phyloP scores from a whole-genome alignment of 345 rosid species.

The Syzygium jambos region DNA sequence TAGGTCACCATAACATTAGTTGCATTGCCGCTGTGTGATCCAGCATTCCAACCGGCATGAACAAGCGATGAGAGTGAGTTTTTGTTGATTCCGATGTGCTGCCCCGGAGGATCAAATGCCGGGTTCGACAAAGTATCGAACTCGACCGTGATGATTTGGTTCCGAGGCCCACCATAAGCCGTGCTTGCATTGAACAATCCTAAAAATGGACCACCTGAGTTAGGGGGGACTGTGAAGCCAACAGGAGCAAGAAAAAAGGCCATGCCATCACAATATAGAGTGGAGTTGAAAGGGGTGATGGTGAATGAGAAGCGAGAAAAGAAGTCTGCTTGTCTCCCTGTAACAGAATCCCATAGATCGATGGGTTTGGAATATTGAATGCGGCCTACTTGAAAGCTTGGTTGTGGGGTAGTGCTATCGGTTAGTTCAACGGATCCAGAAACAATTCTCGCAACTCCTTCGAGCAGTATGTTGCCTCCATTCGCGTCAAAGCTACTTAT shows the following conservation, averaged over 20 bases:
- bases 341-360: background rate
- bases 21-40: background rate
- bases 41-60: background rate
- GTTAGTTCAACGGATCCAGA: no score
- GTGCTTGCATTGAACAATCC: background rate
- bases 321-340: background rate
- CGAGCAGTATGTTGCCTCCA: no score
- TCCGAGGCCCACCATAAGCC: background rate
- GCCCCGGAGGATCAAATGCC: background rate
- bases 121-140: rapidly evolving
- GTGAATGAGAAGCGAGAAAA: background rate
- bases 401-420: no score
- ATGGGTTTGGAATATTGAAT: background rate
- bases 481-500: no score
- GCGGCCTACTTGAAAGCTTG: background rate
- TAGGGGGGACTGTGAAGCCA: background rate
- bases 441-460: no score
- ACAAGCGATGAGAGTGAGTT: background rate
- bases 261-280: background rate
- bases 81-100: background rate
- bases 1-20: background rate
- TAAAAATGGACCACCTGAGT: background rate
- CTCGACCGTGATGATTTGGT: background rate
- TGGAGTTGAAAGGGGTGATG: background rate
- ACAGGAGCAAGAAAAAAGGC: background rate